phyloP scores from a whole-genome alignment of 202 grass and related monocot genomes.

The Musa balbisiana region DNA sequence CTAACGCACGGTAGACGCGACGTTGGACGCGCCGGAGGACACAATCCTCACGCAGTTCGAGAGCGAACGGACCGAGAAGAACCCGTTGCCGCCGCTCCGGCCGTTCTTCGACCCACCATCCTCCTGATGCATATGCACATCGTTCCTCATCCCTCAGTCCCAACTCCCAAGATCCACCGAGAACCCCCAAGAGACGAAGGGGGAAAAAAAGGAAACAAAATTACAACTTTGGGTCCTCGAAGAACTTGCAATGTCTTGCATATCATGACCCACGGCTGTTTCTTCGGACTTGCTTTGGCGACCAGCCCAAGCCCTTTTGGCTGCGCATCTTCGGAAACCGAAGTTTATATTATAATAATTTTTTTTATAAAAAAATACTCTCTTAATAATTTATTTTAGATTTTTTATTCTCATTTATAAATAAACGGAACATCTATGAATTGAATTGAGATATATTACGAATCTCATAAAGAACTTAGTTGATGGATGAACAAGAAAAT shows the following conservation, averaged over 20 bases:
- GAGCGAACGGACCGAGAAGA: constrained; percentile 64
- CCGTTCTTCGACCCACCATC: background rate
- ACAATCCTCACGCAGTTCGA: constrained; percentile 81
- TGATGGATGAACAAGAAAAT: too few relatives aligned
- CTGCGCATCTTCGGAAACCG: background rate
- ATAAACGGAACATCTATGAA: too few relatives aligned
- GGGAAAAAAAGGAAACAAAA: background rate
- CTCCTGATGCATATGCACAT: constrained; percentile 44
- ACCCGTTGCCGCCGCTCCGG: constrained; percentile 20
- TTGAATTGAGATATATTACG: too few relatives aligned
- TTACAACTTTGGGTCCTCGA: background rate
- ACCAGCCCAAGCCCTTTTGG: constrained; percentile 14
- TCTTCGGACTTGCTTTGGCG: background rate
- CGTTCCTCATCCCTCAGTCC: constrained; percentile 57
- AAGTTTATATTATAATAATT: too few relatives aligned
- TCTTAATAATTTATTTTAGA: too few relatives aligned
- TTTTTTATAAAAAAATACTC: too few relatives aligned
- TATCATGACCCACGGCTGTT: constrained; percentile 20
- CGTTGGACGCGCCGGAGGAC: constrained; percentile 77
- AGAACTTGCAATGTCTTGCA: background rate
- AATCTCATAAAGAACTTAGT: too few relatives aligned
- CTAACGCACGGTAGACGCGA: constrained; percentile 59
- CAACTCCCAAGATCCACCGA: background rate
- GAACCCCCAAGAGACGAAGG: background rate
- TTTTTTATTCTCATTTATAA: too few relatives aligned